Percentiles rank a stretch among this genome's conserved stretches.
Conservation (phyloP, 2,329 filamentous ascomycete genomes). For the Claviceps capensis region DNA sequence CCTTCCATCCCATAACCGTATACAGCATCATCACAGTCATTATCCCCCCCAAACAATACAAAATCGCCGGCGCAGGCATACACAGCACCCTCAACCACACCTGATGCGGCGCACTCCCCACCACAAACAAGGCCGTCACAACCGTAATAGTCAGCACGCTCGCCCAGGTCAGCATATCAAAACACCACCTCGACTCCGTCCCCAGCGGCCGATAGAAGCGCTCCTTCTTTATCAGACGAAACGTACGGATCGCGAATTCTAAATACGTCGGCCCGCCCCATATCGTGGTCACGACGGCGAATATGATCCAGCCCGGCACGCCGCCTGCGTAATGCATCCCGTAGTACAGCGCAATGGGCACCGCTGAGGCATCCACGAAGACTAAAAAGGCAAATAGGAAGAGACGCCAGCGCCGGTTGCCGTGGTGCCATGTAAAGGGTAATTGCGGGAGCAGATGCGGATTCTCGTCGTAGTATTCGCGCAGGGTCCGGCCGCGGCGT, state of each 20-base stretch:
- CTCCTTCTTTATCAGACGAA: conserved; percentile 33
- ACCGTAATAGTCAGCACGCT: conserved; percentile 32
- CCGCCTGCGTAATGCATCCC: conserved; percentile 28
- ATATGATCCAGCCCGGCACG: conserved; percentile 29
- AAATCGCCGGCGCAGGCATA: conserved; percentile 37
- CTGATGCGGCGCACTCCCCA: conserved; percentile 35
- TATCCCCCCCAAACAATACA: conserved; percentile 31
- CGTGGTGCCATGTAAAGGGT: conserved; percentile 28
- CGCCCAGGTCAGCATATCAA: conserved; percentile 34
- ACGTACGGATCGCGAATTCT: conserved; percentile 34
- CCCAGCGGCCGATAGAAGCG: conserved; percentile 37
- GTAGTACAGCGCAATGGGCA: conserved; percentile 40
- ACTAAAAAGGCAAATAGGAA: conserved; percentile 34
- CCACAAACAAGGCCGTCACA: conserved; percentile 36
- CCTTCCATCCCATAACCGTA: conserved; percentile 24
- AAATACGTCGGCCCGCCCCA: conserved; percentile 42
- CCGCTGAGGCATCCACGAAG: conserved; percentile 27
- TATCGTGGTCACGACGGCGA: conserved; percentile 39
- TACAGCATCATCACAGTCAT: conserved; percentile 24
- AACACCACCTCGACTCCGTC: conserved; percentile 30
- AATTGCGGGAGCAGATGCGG: conserved; percentile 25
- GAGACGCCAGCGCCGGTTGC: conserved; percentile 27
- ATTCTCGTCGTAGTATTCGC: conserved; percentile 27
- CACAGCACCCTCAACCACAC: conserved; percentile 35
- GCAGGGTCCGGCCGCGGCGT: conserved; percentile 21